Conservation (phyloP, 2,329 filamentous ascomycete species). For the Colletotrichum sp. region DNA sequence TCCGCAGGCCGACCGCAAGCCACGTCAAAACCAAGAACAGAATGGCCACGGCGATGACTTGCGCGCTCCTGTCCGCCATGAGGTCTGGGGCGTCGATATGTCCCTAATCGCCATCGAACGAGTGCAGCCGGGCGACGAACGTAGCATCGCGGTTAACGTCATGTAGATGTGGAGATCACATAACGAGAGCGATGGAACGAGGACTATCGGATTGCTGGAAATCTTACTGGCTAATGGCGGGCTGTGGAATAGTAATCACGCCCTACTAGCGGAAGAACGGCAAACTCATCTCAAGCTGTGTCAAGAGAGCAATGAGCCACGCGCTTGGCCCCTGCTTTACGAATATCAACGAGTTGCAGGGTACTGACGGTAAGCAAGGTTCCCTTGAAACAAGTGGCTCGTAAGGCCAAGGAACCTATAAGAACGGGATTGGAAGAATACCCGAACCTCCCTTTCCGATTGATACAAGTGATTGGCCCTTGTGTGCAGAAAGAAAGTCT, state of each 20-base stretch:
- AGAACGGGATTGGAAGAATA: background rate
- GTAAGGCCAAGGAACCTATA: background rate
- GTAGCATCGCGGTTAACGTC: background rate
- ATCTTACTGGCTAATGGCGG: too few relatives aligned
- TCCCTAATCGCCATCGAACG: background rate
- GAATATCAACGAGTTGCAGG: background rate
- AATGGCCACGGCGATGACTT: slow-evolving; percentile 27
- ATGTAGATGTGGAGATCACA: background rate
- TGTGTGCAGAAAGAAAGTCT: fast-evolving
- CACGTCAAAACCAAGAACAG: slow-evolving; percentile 38
- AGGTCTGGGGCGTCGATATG: background rate
- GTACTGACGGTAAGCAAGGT: background rate
- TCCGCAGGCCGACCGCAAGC: slow-evolving; percentile 31
- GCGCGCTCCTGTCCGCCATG: slow-evolving; percentile 21
- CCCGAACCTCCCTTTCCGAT: background rate
- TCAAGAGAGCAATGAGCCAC: background rate
- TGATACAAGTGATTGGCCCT: fast-evolving
- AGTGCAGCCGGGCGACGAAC: background rate
- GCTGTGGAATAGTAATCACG: background rate
- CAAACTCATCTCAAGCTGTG: background rate
- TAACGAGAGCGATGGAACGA: too few relatives aligned
- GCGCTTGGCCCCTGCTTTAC: background rate
- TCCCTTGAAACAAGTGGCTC: background rate
- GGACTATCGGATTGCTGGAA: too few relatives aligned
- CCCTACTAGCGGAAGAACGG: background rate